A percentile compares a stretch with the other conserved stretches of the same genome.
These are phyloP conservation scores for Gossypium schwendimanii DNA, from an alignment of 441 rosid species.

Conservation along the genomic window DNA sequence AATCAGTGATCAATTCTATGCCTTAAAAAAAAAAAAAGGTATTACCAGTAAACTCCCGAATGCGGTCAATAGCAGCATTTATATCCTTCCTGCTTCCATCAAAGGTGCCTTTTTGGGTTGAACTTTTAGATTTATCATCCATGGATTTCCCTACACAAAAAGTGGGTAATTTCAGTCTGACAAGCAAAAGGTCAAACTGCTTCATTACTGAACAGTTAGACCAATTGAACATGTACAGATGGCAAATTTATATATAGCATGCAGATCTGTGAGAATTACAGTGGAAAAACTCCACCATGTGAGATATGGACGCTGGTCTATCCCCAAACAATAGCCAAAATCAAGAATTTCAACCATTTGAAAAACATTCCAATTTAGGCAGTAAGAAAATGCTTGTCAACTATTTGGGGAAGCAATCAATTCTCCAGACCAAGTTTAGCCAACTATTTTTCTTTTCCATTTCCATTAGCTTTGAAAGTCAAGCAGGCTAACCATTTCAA, in stretches of 20 bases:
- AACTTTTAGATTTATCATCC: slow-evolving; percentile 63
- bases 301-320: background rate
- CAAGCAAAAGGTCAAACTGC: background rate
- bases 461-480: background rate
- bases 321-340: slow-evolving; percentile 1
- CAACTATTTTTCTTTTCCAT: background rate
- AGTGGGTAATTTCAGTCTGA: slow-evolving; percentile 10
- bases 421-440: background rate
- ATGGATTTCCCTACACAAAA: slow-evolving; percentile 44
- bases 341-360: slow-evolving; percentile 1
- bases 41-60: slow-evolving; percentile 87
- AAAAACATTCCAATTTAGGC: background rate
- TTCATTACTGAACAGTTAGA: background rate
- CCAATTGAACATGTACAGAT: background rate
- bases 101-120: slow-evolving; percentile 62
- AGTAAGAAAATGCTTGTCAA: background rate
- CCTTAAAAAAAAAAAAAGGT: slow-evolving; percentile 10
- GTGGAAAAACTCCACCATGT: background rate
- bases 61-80: slow-evolving; percentile 79
- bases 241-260: background rate
- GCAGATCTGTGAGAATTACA: background rate
- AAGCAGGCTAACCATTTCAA: background rate
- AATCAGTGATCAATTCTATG: slow-evolving; percentile 14
- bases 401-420: background rate
- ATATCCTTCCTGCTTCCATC: slow-evolving; percentile 87